Conservation (phyloP, 2,329 filamentous ascomycete species). For the Fusarium nanum region DNA sequence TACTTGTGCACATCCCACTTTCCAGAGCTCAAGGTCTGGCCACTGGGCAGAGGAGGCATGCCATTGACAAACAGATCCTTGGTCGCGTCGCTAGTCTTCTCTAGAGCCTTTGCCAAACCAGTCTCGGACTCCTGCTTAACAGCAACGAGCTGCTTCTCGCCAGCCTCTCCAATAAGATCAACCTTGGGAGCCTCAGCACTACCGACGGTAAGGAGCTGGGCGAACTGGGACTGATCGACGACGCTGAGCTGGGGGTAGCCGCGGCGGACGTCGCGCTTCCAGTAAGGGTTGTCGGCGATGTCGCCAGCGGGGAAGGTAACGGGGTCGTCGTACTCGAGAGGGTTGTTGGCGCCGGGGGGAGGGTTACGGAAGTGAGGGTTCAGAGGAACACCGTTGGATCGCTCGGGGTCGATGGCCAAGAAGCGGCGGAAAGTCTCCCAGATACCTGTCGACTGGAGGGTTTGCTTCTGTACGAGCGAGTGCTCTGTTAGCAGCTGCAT, state of each 20-base stretch:
- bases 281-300: constrained; percentile 64
- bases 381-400: constrained; percentile 90
- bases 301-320: constrained; percentile 69
- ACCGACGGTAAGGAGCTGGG: constrained; percentile 85
- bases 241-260: constrained; percentile 84
- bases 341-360: constrained; percentile 61
- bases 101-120: constrained; percentile 78
- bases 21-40: constrained; percentile 66
- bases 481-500: constrained; percentile 37
- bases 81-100: constrained; percentile 67
- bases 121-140: constrained; percentile 80
- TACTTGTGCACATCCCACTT: constrained; percentile 77
- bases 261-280: constrained; percentile 90
- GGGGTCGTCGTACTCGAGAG: constrained; percentile 54
- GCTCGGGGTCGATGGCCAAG: constrained; percentile 84
- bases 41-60: constrained; percentile 86
- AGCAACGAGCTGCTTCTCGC: constrained; percentile 75
- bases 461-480: constrained; percentile 81
- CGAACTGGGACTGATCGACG: constrained; percentile 85
- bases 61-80: constrained; percentile 78
- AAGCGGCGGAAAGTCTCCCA: constrained; percentile 85
- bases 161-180: constrained; percentile 76
- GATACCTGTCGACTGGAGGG: constrained; percentile 86
- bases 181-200: constrained; percentile 84
- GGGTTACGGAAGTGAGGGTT: constrained; percentile 94